Evolutionary conservation across 164 flowering plant genomes (phyloP).

Genomic region (Paratinospora sagittata): DNA sequence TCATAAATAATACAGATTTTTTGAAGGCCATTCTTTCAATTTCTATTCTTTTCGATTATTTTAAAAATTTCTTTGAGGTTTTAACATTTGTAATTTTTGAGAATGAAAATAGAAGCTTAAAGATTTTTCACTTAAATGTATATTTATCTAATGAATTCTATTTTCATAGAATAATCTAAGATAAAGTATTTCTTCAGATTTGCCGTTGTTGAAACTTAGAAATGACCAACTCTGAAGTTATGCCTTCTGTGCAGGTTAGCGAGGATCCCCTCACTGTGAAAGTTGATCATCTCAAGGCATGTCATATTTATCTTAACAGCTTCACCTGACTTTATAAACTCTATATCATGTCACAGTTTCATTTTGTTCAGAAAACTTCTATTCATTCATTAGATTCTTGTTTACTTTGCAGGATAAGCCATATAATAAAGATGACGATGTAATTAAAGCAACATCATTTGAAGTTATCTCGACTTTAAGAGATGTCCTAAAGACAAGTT

Average conservation of each 20-base stretch:
- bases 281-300: constrained; percentile 96
- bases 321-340: neutral
- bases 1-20: no score
- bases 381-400: constrained; percentile 1
- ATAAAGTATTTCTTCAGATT: neutral
- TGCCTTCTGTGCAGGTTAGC: constrained; percentile 47
- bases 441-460: constrained; percentile 92
- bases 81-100: neutral
- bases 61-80: neutral
- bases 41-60: neutral
- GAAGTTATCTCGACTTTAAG: constrained; percentile 89
- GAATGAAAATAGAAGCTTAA: neutral
- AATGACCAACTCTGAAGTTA: neutral
- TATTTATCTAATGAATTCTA: neutral
- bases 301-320: constrained; percentile 7
- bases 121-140: neutral
- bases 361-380: neutral
- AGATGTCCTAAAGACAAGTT: constrained; percentile 81
- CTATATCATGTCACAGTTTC: neutral
- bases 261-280: constrained; percentile 97
- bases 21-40: neutral
- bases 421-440: constrained; percentile 83
- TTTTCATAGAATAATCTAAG: neutral
- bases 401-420: constrained; percentile 64
- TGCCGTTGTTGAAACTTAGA: neutral